Percentiles rank a stretch among this genome's conserved stretches.
These are phyloP conservation scores for Epichloe glyceriae DNA, from an alignment of 2,329 filamentous ascomycete species.

Conservation along the genomic window DNA sequence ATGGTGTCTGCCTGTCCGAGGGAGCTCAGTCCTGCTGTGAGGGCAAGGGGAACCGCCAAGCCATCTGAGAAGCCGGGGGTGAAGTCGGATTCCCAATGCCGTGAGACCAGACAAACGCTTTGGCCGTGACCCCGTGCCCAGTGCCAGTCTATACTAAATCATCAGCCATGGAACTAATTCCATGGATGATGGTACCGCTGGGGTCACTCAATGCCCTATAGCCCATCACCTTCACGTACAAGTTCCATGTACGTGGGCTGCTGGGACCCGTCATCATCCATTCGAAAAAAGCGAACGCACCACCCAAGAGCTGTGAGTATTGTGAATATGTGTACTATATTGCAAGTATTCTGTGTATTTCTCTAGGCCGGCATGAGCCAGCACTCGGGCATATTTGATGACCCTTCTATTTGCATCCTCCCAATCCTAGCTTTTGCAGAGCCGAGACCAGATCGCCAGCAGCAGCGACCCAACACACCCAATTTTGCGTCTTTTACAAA, in stretches of 20 bases:
- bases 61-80: conserved; percentile 65
- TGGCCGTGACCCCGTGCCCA: no score
- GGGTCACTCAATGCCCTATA: no score
- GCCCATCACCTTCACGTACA: conserved; percentile 44
- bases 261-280: conserved; percentile 56
- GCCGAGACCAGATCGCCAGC: background rate
- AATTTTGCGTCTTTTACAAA: background rate
- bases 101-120: no score
- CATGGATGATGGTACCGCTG: no score
- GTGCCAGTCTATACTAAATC: no score
- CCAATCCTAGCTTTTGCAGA: background rate
- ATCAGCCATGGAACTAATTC: no score
- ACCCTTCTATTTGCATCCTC: background rate
- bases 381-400: background rate
- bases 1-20: conserved; percentile 48
- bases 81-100: conserved; percentile 31
- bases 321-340: background rate
- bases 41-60: conserved; percentile 60
- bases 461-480: background rate
- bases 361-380: background rate
- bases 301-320: conserved; percentile 8
- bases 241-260: conserved; percentile 52
- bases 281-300: conserved; percentile 34
- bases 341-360: conserved; percentile 1
- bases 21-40: conserved; percentile 55